Percentiles rank a stretch among this genome's conserved stretches.
Conservation (phyloP, 139 green algal genomes). For the Chlamydomonas urium region DNA sequence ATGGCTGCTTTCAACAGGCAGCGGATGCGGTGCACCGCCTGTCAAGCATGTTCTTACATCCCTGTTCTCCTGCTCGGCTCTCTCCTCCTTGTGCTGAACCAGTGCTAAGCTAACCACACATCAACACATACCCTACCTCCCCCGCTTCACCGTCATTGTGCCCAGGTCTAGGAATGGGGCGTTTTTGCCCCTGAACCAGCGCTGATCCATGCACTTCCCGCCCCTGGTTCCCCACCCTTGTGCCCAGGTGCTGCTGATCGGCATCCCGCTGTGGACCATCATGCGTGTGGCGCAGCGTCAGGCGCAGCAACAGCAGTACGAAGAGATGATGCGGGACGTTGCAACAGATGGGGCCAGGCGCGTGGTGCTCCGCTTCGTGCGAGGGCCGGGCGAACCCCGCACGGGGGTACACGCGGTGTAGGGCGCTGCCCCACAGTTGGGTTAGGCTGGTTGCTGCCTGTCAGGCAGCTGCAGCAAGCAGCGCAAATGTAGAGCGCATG, state of each 20-base stretch:
- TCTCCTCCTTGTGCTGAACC: neutral
- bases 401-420: too few relatives aligned
- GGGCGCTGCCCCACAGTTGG: too few relatives aligned
- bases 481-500: too few relatives aligned
- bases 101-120: neutral
- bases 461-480: too few relatives aligned
- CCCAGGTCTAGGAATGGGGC: too few relatives aligned
- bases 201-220: too few relatives aligned
- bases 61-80: neutral
- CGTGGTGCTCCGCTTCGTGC: conserved; percentile 24
- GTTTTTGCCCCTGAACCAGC: too few relatives aligned
- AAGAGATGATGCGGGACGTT: conserved; percentile 30
- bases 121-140: neutral
- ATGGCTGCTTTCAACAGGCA: too few relatives aligned
- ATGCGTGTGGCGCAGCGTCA: conserved; percentile 21
- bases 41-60: too few relatives aligned
- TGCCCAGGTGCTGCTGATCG: conserved; percentile 40
- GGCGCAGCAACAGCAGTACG: conserved; percentile 33
- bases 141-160: neutral
- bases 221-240: neutral
- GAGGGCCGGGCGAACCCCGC: too few relatives aligned
- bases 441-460: too few relatives aligned
- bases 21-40: too few relatives aligned
- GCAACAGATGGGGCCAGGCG: neutral
- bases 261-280: conserved; percentile 32